A percentile compares a stretch with the other conserved stretches of the same genome.
These are phyloP conservation scores for Rhynchospora breviuscula DNA, from an alignment of 176 grass and related monocot species.

Conservation along the genomic window DNA sequence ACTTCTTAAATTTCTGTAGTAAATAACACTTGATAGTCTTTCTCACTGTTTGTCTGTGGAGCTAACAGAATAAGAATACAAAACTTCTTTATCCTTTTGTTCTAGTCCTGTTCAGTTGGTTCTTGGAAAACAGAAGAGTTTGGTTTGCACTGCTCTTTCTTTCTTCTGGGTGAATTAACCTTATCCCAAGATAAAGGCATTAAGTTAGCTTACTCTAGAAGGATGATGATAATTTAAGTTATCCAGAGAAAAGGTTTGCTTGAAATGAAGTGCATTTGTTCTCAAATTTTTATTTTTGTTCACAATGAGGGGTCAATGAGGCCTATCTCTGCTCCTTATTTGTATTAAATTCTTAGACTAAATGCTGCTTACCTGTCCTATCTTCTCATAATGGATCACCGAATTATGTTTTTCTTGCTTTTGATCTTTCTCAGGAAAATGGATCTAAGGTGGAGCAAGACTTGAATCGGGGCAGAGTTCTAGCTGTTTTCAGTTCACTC, in stretches of 20 bases:
- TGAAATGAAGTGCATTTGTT: background rate
- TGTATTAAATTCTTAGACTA: background rate
- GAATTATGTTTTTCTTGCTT: conserved; percentile 10
- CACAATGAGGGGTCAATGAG: background rate
- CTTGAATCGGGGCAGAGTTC: conserved; percentile 71
- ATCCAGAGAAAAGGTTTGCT: background rate
- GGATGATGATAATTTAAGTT: background rate
- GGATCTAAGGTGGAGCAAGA: conserved; percentile 81
- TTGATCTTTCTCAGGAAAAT: conserved; percentile 57
- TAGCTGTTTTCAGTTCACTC: conserved; percentile 88
- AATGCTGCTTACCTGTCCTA: background rate
- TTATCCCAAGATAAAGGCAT: background rate
- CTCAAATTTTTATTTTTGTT: background rate
- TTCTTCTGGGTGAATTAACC: background rate
- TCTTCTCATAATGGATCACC: background rate
- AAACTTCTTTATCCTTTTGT: background rate
- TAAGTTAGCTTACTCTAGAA: background rate
- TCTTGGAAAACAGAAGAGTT: background rate
- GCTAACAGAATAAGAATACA: background rate
- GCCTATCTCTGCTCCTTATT: background rate
- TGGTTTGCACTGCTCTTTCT: background rate
- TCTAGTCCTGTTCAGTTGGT: background rate
- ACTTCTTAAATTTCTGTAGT: conserved; percentile 16
- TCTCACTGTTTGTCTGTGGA: background rate
- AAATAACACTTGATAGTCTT: background rate